Percentiles rank a stretch among this genome's conserved stretches.
phyloP scores from a whole-genome alignment of 352 stramenopile genomes.

The Peronospora farinosa region DNA sequence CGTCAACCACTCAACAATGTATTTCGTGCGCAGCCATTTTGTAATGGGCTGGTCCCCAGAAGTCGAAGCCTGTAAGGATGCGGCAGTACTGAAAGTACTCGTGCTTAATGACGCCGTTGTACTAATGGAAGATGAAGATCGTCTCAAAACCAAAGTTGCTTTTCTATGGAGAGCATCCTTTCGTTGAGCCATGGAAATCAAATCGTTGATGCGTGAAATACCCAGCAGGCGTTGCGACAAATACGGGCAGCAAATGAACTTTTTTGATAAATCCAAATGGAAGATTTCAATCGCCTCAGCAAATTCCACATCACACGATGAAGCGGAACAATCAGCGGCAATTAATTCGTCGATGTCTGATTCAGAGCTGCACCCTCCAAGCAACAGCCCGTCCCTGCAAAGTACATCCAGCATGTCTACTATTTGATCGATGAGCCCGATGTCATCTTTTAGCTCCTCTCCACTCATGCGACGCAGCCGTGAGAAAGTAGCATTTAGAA shows the following conservation, averaged over 20 bases:
- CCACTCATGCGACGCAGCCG: slow-evolving; percentile 57
- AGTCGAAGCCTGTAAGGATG: slow-evolving; percentile 26
- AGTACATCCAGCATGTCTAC: slow-evolving; percentile 61
- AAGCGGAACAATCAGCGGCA: slow-evolving; percentile 10
- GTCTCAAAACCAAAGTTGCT: slow-evolving; percentile 44
- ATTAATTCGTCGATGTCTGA: slow-evolving; percentile 25
- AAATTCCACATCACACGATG: slow-evolving; percentile 40
- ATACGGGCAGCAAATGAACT: slow-evolving; percentile 82
- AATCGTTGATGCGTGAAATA: slow-evolving; percentile 63
- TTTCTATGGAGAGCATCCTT: slow-evolving; percentile 61
- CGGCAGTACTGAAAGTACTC: slow-evolving; percentile 19
- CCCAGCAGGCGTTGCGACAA: slow-evolving; percentile 66
- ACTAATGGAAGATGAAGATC: slow-evolving; percentile 31
- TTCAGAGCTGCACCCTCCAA: slow-evolving; percentile 30
- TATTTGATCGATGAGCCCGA: slow-evolving; percentile 71
- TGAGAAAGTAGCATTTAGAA: slow-evolving; percentile 63
- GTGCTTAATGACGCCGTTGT: slow-evolving; percentile 26
- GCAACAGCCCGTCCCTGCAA: slow-evolving; percentile 55
- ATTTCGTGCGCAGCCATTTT: slow-evolving; percentile 69
- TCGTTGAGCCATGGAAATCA: slow-evolving; percentile 71
- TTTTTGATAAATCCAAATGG: slow-evolving; percentile 79
- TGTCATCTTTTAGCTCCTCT: slow-evolving; percentile 77
- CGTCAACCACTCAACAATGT: slow-evolving; percentile 73
- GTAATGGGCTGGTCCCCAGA: slow-evolving; percentile 28
- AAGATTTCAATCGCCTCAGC: slow-evolving; percentile 77